Conservation (phyloP, 2,329 filamentous ascomycete genomes). For the Hymenotorrendiella dingleyae region DNA sequence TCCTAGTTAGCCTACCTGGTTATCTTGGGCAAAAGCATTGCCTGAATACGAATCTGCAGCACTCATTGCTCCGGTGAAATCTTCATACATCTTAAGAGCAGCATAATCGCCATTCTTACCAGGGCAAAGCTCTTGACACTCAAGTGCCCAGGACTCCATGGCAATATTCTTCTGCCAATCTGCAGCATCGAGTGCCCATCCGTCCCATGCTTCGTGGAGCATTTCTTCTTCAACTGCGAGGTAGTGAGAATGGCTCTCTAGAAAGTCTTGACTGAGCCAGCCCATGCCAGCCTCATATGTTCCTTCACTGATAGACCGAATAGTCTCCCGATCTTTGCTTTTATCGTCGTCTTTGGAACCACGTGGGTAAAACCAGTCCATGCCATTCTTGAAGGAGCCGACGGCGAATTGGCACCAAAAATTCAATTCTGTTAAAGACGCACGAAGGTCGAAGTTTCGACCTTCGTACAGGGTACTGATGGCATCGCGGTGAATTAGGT, state of each 20-base stretch:
- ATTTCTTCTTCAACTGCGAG: constrained; percentile 54
- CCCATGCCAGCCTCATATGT: constrained; percentile 79
- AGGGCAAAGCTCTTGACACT: constrained; percentile 17
- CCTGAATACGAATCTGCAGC: constrained; percentile 52
- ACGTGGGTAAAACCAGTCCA: constrained; percentile 81
- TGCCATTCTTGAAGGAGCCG: constrained; percentile 78
- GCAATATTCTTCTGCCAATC: constrained; percentile 46
- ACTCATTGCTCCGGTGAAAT: constrained; percentile 56
- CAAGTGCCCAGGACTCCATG: constrained; percentile 35
- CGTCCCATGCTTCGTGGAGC: constrained; percentile 57
- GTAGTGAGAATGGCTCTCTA: constrained; percentile 32
- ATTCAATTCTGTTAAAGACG: constrained; percentile 75
- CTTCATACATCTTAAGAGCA: constrained; percentile 45
- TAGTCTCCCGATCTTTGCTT: constrained; percentile 58
- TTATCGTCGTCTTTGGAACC: constrained; percentile 68
- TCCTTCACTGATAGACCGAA: constrained; percentile 74
- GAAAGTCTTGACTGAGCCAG: constrained; percentile 59
- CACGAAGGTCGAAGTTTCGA: constrained; percentile 68
- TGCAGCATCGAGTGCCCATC: constrained; percentile 60
- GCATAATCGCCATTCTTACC: constrained; percentile 23
- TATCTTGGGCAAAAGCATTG: constrained; percentile 20
- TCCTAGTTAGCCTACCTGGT: constrained; percentile 17
- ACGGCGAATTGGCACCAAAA: constrained; percentile 98
- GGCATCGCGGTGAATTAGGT: constrained; percentile 63
- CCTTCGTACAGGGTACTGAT: constrained; percentile 65